Percentiles rank a stretch among this genome's conserved stretches.
Conservation (phyloP, 2,329 filamentous ascomycete species). For the Harringtonia lauricola region DNA sequence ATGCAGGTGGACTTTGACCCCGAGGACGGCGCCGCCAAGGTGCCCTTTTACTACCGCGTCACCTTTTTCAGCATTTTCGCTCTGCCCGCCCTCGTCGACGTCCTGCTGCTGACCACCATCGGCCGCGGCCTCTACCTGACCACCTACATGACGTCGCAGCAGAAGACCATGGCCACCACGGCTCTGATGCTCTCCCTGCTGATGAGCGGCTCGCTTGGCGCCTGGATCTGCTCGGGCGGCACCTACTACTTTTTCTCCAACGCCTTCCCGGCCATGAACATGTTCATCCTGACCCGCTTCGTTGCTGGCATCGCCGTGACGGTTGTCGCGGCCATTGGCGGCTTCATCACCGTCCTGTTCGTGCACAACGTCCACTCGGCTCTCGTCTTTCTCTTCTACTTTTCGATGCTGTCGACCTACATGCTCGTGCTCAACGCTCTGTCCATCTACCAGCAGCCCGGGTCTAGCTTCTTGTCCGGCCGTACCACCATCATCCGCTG, state of each 20-base stretch:
- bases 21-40: slow-evolving; percentile 26
- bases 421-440: slow-evolving; percentile 38
- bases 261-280: slow-evolving; percentile 15
- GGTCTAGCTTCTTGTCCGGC: slow-evolving; percentile 39
- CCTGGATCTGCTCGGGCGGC: slow-evolving; percentile 44
- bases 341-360: slow-evolving; percentile 31
- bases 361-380: slow-evolving; percentile 27
- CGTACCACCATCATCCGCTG: slow-evolving; percentile 36
- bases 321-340: slow-evolving; percentile 19
- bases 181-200: slow-evolving; percentile 42
- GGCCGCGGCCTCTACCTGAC: slow-evolving; percentile 44
- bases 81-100: slow-evolving; percentile 44
- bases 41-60: slow-evolving; percentile 36
- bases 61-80: slow-evolving; percentile 43
- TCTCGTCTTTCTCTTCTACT: slow-evolving; percentile 43
- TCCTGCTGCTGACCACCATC: slow-evolving; percentile 38
- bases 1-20: slow-evolving; percentile 41
- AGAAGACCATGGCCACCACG: slow-evolving; percentile 37
- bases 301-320: slow-evolving; percentile 27
- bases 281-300: slow-evolving; percentile 17
- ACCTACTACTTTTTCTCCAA: slow-evolving; percentile 36
- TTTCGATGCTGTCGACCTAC: slow-evolving; percentile 39
- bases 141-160: slow-evolving; percentile 30
- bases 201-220: slow-evolving; percentile 41
- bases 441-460: slow-evolving; percentile 37